Conservation (phyloP, 2,329 filamentous ascomycete species). For the Colletotrichum horii region DNA sequence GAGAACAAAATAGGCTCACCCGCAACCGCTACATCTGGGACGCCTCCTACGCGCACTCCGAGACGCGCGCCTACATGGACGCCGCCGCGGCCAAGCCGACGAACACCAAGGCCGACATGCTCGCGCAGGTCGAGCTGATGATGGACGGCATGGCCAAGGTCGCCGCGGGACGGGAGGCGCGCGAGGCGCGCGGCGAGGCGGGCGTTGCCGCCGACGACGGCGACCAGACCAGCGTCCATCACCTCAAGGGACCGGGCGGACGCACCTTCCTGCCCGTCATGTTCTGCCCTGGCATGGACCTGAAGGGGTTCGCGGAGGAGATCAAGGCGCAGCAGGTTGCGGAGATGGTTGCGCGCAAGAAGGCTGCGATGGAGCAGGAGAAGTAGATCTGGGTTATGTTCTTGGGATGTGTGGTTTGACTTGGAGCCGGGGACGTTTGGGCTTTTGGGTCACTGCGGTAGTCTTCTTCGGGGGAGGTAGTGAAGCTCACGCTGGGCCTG, state of each 20-base stretch:
- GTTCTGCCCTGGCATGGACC: neutral
- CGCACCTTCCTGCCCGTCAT: neutral
- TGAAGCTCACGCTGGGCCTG: no score
- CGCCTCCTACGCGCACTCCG: neutral
- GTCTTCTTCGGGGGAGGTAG: no score
- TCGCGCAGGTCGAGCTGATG: neutral
- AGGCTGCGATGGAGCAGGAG: neutral
- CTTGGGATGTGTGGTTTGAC: neutral
- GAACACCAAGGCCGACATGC: neutral
- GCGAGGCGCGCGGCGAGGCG: neutral
- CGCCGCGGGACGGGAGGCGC: neutral
- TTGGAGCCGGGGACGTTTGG: no score
- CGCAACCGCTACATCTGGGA: slow-evolving; percentile 4
- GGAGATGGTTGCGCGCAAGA: neutral
- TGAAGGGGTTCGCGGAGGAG: neutral
- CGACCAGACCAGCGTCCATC: neutral
- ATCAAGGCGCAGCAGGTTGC: neutral
- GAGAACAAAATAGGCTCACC: neutral
- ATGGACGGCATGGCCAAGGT: neutral
- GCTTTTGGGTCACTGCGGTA: no score
- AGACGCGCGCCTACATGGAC: neutral
- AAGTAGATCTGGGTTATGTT: neutral
- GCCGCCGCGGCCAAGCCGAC: neutral
- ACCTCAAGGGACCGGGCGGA: neutral
- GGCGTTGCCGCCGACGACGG: neutral